Evolutionary conservation across 2,329 filamentous ascomycete genomes (phyloP), one percentile per base, ranked within the genome.

Genomic region (Trichoderma hamatum): DNA sequence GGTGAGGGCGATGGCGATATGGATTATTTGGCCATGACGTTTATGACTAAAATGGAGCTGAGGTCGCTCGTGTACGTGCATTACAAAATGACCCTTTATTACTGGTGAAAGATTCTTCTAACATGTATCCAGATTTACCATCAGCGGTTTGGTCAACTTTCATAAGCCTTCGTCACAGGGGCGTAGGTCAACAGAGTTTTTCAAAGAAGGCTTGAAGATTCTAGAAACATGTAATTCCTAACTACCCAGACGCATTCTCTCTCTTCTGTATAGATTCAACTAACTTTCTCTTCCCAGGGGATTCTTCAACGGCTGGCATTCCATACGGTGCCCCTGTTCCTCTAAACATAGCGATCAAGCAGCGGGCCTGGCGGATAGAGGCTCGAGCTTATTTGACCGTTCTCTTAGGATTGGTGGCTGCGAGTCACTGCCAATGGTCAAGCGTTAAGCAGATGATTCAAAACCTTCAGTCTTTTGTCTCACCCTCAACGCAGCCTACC

Each of bases 401-500:
- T n/a, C 84, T 94, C 21, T 86, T 90, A 30, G 89, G 90, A 3
- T 86, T 96, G 62, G 84, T 91, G 67, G 85, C 88, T 1, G 92
- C 90, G 56, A 90, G 88, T 52, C 87, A 89, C 61, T 91, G 89
- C 52, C 88, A 93, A 70, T 94, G 91, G 89, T 80, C 84, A 13
- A 83, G 84, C 54, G 91, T 92, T 4, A 85, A 83, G 73, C 81
- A 87, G 69, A 85, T 84, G 67, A 78, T 92, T 21, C 80, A 83
- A 14, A 83, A 85, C 55, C 80, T 92, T 14, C 82, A 85, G 63
- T 78, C 76, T 64, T 80, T 84, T 39, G 77, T 82, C 60, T 77
- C 76, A 55, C 78, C 79, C 36, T 78, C 77, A 71, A 80, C 74
- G 70, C 82, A 81, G 76, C 81, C 75, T 71, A 83, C 82, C 2